Percentiles rank a stretch among this genome's conserved stretches.
These are phyloP conservation scores for Nannochloropsis gaditana DNA, from an alignment of 108 stramenopile genomes.

Conservation along the genomic window DNA sequence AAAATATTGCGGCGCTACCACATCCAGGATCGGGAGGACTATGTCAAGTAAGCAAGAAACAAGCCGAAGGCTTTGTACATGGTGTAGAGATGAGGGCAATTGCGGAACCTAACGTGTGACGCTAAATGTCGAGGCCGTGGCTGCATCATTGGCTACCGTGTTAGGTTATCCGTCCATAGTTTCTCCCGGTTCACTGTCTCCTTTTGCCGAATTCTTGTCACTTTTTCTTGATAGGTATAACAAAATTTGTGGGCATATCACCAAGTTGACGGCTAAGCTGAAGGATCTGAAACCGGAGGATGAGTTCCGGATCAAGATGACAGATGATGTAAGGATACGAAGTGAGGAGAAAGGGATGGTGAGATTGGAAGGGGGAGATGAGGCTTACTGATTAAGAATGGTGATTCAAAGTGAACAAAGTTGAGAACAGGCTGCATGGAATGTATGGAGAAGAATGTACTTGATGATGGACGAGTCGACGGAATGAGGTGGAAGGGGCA, in stretches of 20 bases:
- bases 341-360: not conserved
- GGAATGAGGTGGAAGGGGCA: too few species aligned
- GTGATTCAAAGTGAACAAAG: too few species aligned
- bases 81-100: not conserved
- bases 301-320: constrained; percentile 89
- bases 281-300: constrained; percentile 73
- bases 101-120: too few species aligned
- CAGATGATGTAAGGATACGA: constrained; percentile 51
- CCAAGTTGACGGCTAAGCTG: constrained; percentile 77
- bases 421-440: too few species aligned
- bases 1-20: constrained; percentile 87
- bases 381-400: not conserved
- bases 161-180: too few species aligned
- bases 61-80: not conserved
- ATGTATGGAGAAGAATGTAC: too few species aligned
- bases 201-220: not conserved
- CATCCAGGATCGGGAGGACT: constrained; percentile 95
- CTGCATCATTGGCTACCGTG: too few species aligned
- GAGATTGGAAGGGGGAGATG: not conserved
- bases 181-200: too few species aligned
- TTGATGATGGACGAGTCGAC: too few species aligned
- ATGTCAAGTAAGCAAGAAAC: constrained; percentile 51
- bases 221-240: constrained; percentile 58
- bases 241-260: constrained; percentile 61
- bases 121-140: too few species aligned